These are phyloP conservation scores for Galerina marginata DNA, from an alignment of 768 basidiomycete species.

Conservation along the genomic window DNA sequence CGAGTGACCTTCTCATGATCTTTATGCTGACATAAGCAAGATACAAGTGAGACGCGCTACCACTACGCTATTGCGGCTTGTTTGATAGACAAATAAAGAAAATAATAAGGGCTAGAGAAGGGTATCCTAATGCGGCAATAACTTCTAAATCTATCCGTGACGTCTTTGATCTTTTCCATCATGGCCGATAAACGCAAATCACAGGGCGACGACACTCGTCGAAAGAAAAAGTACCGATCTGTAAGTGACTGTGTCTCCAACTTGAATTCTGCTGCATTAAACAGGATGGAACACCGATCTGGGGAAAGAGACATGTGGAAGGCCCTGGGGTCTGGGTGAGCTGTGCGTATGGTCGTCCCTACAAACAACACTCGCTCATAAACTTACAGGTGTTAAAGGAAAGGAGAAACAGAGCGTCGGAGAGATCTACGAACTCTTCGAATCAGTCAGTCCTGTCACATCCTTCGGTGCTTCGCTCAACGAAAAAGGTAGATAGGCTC, in stretches of 20 bases:
- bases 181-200: constrained; percentile 38
- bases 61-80: constrained; percentile 43
- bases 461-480: not conserved
- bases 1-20: constrained; percentile 45
- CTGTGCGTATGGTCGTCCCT: constrained; percentile 44
- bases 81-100: not conserved
- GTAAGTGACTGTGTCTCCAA: constrained; percentile 35
- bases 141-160: too few species aligned
- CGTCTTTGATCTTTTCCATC: constrained; percentile 5
- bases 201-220: constrained; percentile 31
- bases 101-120: not conserved
- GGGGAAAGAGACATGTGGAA: constrained; percentile 68
- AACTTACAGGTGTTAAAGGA: constrained; percentile 64
- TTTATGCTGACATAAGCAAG: not conserved
- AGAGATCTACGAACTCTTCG: constrained; percentile 81
- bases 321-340: constrained; percentile 89
- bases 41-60: constrained; percentile 48
- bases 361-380: not conserved
- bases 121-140: not conserved
- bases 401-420: constrained; percentile 80
- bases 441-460: constrained; percentile 54
- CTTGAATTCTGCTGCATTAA: not conserved
- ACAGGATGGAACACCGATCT: constrained; percentile 72
- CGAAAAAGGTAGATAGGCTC: constrained; percentile 62
- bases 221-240: constrained; percentile 58